Conservation (phyloP, 2,329 filamentous ascomycete genomes). For the Elsinoe ampelina region DNA sequence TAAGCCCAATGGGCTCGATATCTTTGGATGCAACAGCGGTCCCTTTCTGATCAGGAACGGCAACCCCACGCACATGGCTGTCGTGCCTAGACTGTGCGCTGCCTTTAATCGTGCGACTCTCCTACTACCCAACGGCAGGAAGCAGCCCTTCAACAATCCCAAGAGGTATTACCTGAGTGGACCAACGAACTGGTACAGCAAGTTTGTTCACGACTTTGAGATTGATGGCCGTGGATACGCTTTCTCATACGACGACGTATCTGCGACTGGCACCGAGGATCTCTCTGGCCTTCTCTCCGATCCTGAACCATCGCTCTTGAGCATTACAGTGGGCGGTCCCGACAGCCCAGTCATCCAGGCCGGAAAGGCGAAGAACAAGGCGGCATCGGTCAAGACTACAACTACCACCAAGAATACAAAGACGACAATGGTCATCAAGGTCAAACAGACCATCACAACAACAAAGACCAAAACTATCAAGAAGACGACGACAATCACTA, state of each 20-base stretch:
- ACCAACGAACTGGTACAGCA: conserved; percentile 45
- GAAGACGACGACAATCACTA: not conserved
- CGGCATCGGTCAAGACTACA: not conserved
- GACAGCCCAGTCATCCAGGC: not conserved
- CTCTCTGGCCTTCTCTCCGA: conserved; percentile 41
- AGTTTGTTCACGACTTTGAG: conserved; percentile 52
- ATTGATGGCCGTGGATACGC: conserved; percentile 54
- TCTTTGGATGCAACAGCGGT: conserved; percentile 58
- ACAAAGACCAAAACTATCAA: not conserved
- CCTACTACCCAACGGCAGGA: conserved; percentile 39
- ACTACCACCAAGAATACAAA: not conserved
- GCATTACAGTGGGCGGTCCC: conserved; percentile 39
- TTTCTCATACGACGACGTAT: conserved; percentile 63
- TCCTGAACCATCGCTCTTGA: conserved; percentile 34
- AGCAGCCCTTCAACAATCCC: conserved; percentile 35
- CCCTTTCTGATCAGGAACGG: conserved; percentile 44
- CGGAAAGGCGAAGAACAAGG: not conserved
- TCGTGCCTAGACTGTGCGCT: conserved; percentile 65
- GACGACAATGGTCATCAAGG: not conserved
- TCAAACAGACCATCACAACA: not conserved
- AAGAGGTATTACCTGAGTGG: conserved; percentile 37
- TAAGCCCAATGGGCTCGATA: conserved; percentile 52
- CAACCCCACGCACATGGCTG: conserved; percentile 41
- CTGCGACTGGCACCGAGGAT: conserved; percentile 46
- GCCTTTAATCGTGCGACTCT: conserved; percentile 68